A percentile compares a stretch with the other conserved stretches of the same genome.
phyloP scores from a whole-genome alignment of 2,329 filamentous ascomycete species.

The Orbilia blumenaviensis region DNA sequence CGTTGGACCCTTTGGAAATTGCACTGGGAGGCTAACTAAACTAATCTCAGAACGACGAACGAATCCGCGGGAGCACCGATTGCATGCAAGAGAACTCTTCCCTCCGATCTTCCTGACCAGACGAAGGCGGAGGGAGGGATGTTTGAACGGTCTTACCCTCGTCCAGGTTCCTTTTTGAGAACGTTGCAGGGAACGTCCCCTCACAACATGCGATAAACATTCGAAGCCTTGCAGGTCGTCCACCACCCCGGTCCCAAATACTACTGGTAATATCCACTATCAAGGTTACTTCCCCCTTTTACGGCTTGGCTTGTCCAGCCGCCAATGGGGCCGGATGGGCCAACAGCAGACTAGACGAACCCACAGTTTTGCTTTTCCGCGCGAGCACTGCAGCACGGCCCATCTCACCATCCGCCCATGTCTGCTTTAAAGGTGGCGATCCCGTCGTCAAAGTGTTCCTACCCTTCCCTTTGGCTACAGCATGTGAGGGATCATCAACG shows the following conservation, averaged over 20 bases:
- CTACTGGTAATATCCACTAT: conserved; percentile 53
- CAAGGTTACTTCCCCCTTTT: conserved; percentile 53
- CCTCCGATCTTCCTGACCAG: neutral
- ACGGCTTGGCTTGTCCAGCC: conserved; percentile 51
- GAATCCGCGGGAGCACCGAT: conserved; percentile 3
- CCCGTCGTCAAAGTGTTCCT: conserved; percentile 24
- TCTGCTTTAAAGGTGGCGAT: conserved; percentile 53
- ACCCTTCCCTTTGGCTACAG: conserved; percentile 43
- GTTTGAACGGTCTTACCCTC: conserved; percentile 1
- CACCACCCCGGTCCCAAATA: conserved; percentile 47
- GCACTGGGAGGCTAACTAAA: conserved; percentile 16
- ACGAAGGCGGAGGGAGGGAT: neutral
- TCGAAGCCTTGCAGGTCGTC: conserved; percentile 41
- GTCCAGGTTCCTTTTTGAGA: conserved; percentile 49
- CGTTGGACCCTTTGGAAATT: conserved; percentile 48
- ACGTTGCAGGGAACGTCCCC: conserved; percentile 45
- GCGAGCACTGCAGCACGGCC: conserved; percentile 42
- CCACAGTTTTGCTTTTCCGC: conserved; percentile 49
- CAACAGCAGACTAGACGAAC: conserved; percentile 41
- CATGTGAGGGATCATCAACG: conserved; percentile 53
- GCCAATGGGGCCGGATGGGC: conserved; percentile 37
- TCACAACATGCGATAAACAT: conserved; percentile 37
- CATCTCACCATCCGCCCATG: conserved; percentile 45
- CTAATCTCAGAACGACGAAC: conserved; percentile 30
- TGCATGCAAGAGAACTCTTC: conserved; percentile 1